A percentile compares a stretch with the other conserved stretches of the same genome.
phyloP scores from a whole-genome alignment of 225 moss, liverwort and hornwort species.

The Asterella californica region DNA sequence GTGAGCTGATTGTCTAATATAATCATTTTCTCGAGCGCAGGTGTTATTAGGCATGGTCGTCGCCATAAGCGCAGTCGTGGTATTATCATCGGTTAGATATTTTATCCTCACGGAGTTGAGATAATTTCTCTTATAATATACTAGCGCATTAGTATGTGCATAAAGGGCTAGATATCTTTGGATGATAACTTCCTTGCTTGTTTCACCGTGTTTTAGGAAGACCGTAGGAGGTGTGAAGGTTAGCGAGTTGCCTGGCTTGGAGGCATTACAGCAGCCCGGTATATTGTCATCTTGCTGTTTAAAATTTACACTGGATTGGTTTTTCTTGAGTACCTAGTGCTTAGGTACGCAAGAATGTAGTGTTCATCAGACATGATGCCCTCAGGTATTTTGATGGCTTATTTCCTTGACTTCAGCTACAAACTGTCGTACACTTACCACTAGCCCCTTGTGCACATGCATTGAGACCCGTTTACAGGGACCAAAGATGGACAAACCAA shows the following conservation, averaged over 20 bases:
- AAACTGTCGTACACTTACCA: no score
- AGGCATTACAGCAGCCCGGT: slow-evolving; percentile 89
- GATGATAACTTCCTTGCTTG: background rate
- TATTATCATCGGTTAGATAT: no score
- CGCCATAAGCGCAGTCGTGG: background rate
- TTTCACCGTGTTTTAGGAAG: slow-evolving; percentile 53
- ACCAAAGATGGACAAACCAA: slow-evolving; percentile 94
- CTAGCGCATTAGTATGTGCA: background rate
- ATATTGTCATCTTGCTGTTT: slow-evolving; percentile 7
- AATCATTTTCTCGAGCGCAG: background rate
- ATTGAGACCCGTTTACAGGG: slow-evolving; percentile 38
- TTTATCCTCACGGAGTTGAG: background rate
- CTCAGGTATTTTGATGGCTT: no score
- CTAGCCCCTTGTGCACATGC: no score
- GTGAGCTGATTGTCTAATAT: slow-evolving; percentile 38
- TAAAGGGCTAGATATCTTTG: background rate
- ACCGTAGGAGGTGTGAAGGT: slow-evolving; percentile 95
- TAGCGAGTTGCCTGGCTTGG: slow-evolving; percentile 84
- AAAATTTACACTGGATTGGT: background rate
- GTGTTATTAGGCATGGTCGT: background rate
- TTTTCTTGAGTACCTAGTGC: background rate
- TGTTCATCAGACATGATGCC: no score
- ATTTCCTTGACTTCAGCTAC: no score
- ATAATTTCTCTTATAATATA: background rate
- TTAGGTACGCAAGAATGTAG: background rate